phyloP scores from a whole-genome alignment of 1,284 basidiomycete species.

The Cystobasidiaceae sp. region DNA sequence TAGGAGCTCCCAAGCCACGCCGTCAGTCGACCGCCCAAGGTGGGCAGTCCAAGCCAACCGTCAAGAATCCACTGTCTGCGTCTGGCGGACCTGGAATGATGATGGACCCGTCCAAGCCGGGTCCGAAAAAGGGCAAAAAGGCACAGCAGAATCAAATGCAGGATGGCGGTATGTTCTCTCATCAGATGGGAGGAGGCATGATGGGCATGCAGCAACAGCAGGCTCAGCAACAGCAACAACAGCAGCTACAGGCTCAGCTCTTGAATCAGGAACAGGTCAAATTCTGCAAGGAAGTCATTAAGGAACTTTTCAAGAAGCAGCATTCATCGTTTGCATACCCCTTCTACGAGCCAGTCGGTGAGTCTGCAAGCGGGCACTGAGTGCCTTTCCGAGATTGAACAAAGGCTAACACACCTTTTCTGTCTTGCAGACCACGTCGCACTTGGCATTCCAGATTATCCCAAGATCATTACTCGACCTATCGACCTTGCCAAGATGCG shows the following conservation, averaged over 20 bases:
- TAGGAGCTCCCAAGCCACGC: neutral
- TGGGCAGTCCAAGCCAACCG: neutral
- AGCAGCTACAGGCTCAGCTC: too few relatives aligned
- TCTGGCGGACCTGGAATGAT: too few relatives aligned
- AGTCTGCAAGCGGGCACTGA: too few relatives aligned
- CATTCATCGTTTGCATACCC: constrained; percentile 68
- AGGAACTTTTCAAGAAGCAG: constrained; percentile 73
- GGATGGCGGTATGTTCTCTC: constrained; percentile 2
- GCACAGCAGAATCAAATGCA: constrained; percentile 8
- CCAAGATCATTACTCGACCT: constrained; percentile 82
- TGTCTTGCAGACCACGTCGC: constrained; percentile 61
- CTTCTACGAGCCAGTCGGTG: constrained; percentile 89
- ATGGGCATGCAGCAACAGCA: constrained; percentile 13
- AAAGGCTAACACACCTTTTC: neutral
- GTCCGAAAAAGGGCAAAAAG: constrained; percentile 10
- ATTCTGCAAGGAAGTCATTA: constrained; percentile 70
- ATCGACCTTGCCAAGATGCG: constrained; percentile 91
- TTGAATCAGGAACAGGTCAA: constrained; percentile 68
- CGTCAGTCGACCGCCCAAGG: constrained; percentile 13
- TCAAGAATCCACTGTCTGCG: too few relatives aligned
- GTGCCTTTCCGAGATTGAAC: too few relatives aligned
- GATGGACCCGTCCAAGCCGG: too few relatives aligned
- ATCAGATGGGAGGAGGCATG: neutral
- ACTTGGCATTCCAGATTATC: constrained; percentile 78
- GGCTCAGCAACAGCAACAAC: constrained; percentile 10